phyloP scores from a whole-genome alignment of 169 alveolate species.

The Amoebophrya sp. region DNA sequence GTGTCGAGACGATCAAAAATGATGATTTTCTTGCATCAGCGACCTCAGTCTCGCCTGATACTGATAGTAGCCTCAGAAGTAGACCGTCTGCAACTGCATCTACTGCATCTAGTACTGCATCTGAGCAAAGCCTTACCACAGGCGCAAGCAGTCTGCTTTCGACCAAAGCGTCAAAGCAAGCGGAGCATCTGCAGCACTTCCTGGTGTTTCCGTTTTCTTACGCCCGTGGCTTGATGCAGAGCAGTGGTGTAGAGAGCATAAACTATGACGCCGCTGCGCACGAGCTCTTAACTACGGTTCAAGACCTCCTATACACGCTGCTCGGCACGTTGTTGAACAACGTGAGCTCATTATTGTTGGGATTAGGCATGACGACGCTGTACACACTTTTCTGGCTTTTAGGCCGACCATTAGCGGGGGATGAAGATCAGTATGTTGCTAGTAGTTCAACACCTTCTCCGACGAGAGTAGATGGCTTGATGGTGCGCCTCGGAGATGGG shows the following conservation, averaged over 20 bases:
- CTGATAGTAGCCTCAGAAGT: not conserved
- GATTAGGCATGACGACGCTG: not conserved
- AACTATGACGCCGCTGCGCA: not conserved
- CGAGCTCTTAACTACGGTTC: not conserved
- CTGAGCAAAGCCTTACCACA: too few relatives aligned
- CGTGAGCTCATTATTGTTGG: not conserved
- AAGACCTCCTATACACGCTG: not conserved
- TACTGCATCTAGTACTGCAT: not conserved
- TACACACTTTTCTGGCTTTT: not conserved
- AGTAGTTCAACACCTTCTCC: too few relatives aligned
- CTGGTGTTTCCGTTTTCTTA: too few relatives aligned
- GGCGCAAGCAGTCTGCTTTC: too few relatives aligned
- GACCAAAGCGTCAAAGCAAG: too few relatives aligned
- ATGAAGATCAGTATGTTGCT: too few relatives aligned
- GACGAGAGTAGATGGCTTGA: too few relatives aligned
- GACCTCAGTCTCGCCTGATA: not conserved
- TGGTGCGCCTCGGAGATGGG: too few relatives aligned
- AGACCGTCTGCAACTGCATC: not conserved
- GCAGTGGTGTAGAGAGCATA: not conserved
- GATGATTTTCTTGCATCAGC: not conserved
- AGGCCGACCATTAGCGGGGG: not conserved
- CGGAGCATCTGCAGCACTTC: too few relatives aligned
- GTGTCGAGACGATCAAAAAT: too few relatives aligned
- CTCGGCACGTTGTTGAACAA: not conserved
- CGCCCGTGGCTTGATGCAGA: too few relatives aligned